Evolutionary conservation across 441 rosid species (phyloP).

Genomic region (Gossypium davidsonii): DNA sequence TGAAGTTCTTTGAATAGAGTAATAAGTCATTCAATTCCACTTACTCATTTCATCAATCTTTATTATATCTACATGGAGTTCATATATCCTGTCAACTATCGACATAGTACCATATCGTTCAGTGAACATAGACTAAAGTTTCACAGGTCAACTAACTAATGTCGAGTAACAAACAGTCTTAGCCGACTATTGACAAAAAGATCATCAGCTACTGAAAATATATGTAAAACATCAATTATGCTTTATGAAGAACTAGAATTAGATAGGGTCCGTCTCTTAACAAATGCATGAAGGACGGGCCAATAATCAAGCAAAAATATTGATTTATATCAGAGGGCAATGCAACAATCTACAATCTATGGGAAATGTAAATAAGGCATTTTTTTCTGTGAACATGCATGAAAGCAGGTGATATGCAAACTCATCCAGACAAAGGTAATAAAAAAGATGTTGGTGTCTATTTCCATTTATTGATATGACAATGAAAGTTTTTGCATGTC

Average conservation of each 20-base stretch:
- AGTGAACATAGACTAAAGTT: background rate
- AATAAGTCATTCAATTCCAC: background rate
- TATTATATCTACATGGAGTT: background rate
- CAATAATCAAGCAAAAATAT: background rate
- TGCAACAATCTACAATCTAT: background rate
- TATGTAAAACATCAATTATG: background rate
- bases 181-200: background rate
- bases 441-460: background rate
- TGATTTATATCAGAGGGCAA: background rate
- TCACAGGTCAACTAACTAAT: background rate
- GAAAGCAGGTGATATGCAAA: background rate
- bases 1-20: background rate
- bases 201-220: background rate
- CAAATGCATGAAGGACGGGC: too few species aligned
- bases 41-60: background rate
- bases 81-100: background rate
- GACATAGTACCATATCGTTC: background rate
- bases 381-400: background rate
- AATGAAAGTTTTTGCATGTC: background rate
- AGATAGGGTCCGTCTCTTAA: background rate
- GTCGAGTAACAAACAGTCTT: background rate
- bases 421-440: background rate
- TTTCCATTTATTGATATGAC: background rate
- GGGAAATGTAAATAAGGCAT: background rate
- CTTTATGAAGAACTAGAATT: background rate